Evolutionary conservation across 2,329 filamentous ascomycete genomes (phyloP).

Genomic region (Aspergillus sp.): DNA sequence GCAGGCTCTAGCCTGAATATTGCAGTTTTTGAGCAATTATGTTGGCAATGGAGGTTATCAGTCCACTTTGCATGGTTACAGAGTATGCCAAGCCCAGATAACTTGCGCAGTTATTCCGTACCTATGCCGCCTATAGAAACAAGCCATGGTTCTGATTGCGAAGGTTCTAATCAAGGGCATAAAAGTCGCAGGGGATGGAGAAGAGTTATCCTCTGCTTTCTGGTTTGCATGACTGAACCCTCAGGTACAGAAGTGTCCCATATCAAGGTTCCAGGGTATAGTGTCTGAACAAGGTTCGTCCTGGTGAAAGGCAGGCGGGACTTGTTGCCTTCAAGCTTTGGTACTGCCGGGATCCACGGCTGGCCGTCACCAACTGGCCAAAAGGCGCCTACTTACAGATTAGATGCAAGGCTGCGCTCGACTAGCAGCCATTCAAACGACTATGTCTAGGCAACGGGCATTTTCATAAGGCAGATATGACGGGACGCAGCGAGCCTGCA

Average conservation of each 20-base stretch:
- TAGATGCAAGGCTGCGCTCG: background rate
- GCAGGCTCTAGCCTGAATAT: no score
- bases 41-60: background rate
- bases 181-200: background rate
- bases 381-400: background rate
- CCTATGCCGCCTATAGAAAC: background rate
- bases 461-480: background rate
- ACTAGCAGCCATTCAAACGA: background rate
- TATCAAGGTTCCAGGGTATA: background rate
- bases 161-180: no score
- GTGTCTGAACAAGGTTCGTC: conserved; percentile 1
- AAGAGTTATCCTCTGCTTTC: no score
- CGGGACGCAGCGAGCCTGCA: background rate
- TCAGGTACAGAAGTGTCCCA: background rate
- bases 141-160: no score
- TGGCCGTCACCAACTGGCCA: conserved; percentile 1
- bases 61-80: background rate
- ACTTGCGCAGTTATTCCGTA: no score
- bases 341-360: conserved; percentile 10
- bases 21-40: background rate
- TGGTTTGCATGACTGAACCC: background rate
- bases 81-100: background rate
- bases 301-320: conserved; percentile 1
- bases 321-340: conserved; percentile 13
- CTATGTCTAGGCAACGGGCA: background rate